phyloP scores from a whole-genome alignment of 805 yeast genomes.

The Zygoascus bituminiphila region DNA sequence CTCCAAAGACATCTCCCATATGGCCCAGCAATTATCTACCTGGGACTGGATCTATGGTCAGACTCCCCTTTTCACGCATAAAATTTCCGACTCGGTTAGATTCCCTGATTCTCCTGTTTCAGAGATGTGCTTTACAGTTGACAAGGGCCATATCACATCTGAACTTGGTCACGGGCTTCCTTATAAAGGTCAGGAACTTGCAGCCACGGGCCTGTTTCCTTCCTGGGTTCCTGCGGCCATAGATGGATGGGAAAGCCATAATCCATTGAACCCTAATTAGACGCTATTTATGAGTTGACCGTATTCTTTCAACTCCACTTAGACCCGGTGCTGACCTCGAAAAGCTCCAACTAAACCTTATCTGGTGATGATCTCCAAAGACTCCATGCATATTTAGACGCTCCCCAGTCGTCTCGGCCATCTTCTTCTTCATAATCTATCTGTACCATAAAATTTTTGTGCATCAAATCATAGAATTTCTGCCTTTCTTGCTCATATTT shows the following conservation, averaged over 20 bases:
- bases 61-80: conserved; percentile 66
- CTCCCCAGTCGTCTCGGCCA: conserved; percentile 84
- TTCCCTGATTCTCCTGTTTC: conserved; percentile 22
- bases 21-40: conserved; percentile 34
- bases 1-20: conserved; percentile 12
- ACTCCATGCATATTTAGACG: conserved; percentile 34
- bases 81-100: conserved; percentile 28
- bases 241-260: conserved; percentile 1
- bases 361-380: conserved; percentile 6
- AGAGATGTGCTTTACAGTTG: conserved; percentile 36
- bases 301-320: not conserved
- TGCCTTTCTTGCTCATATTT: conserved; percentile 60
- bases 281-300: too few relatives aligned
- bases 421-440: conserved; percentile 38
- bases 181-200: conserved; percentile 1
- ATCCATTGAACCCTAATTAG: not conserved
- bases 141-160: conserved; percentile 35
- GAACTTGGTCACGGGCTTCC: not conserved
- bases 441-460: conserved; percentile 27
- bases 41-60: conserved; percentile 74
- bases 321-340: too few relatives aligned
- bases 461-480: conserved; percentile 48
- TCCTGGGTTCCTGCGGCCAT: conserved; percentile 7
- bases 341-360: not conserved
- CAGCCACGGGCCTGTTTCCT: not conserved